Percentiles rank a stretch among this genome's conserved stretches.
These are phyloP conservation scores for Hysterangium stoloniferum DNA, from an alignment of 768 basidiomycete species.

Conservation along the genomic window DNA sequence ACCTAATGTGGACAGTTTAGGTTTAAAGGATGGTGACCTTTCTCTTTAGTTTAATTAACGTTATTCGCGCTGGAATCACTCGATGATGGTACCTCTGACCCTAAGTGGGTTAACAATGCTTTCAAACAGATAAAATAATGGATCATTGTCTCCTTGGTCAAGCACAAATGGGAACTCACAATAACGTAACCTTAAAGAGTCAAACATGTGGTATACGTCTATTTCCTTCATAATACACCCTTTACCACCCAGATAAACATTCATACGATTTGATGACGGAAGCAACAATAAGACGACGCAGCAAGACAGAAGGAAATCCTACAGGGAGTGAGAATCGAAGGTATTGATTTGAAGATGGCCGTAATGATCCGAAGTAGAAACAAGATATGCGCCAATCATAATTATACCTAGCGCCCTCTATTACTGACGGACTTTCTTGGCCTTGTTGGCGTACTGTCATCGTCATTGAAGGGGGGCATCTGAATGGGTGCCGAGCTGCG, in stretches of 20 bases:
- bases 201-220: too few species aligned
- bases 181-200: too few species aligned
- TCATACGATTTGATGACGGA: neutral
- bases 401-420: conserved; percentile 39
- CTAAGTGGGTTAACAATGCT: too few species aligned
- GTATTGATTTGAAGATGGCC: neutral
- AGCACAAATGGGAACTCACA: too few species aligned
- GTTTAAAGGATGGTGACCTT: too few species aligned
- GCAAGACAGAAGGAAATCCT: neutral
- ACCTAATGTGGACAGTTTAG: too few species aligned
- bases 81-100: too few species aligned
- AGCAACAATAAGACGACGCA: neutral
- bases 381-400: neutral
- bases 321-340: neutral
- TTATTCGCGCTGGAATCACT: too few species aligned
- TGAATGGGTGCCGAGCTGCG: neutral
- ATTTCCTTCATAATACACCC: too few species aligned
- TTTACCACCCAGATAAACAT: neutral
- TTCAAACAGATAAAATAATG: too few species aligned
- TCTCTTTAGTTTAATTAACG: too few species aligned
- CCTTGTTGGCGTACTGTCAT: conserved; percentile 58
- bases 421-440: conserved; percentile 40
- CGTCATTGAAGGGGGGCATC: conserved; percentile 15
- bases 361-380: neutral
- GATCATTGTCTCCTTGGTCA: too few species aligned